Percentiles rank a stretch among this genome's conserved stretches.
These are phyloP conservation scores for Gracilaria vermiculophylla DNA, from an alignment of 23 red algal genomes.

Conservation along the genomic window DNA sequence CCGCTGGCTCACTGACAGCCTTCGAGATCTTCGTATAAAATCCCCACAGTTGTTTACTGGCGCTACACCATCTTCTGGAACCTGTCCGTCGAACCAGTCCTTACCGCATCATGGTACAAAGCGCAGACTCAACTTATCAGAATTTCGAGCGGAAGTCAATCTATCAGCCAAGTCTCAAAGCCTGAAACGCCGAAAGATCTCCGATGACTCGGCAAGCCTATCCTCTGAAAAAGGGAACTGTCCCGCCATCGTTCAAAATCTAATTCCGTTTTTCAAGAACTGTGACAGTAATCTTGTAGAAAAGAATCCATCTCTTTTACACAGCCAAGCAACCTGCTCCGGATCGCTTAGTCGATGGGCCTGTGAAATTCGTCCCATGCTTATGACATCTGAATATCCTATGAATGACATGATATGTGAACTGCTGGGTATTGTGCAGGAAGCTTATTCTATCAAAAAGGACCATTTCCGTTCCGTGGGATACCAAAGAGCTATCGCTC, in stretches of 20 bases:
- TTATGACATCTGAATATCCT: constrained; percentile 15
- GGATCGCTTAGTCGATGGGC: constrained; percentile 10
- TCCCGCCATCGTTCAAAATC: background rate
- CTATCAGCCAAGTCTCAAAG: background rate
- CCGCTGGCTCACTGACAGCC: constrained; percentile 35
- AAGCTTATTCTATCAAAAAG: constrained; percentile 33
- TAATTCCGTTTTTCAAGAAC: background rate
- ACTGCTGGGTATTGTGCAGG: constrained; percentile 37
- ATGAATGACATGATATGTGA: constrained; percentile 55
- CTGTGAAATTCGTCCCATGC: constrained; percentile 33
- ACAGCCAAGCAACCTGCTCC: background rate
- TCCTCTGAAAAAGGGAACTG: background rate
- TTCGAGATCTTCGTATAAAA: constrained; percentile 42
- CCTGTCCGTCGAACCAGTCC: background rate
- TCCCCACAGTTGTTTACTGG: background rate
- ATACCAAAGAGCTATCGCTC: constrained; percentile 57
- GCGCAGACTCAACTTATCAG: background rate
- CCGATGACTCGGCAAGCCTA: background rate
- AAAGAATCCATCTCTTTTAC: no score
- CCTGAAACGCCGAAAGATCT: background rate
- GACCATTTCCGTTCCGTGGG: constrained; percentile 50
- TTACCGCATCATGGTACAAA: background rate
- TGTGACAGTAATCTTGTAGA: no score
- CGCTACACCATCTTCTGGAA: background rate
- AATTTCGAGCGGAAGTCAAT: background rate